phyloP scores from a whole-genome alignment of 768 basidiomycete genomes.

The Trametopsis cervina region DNA sequence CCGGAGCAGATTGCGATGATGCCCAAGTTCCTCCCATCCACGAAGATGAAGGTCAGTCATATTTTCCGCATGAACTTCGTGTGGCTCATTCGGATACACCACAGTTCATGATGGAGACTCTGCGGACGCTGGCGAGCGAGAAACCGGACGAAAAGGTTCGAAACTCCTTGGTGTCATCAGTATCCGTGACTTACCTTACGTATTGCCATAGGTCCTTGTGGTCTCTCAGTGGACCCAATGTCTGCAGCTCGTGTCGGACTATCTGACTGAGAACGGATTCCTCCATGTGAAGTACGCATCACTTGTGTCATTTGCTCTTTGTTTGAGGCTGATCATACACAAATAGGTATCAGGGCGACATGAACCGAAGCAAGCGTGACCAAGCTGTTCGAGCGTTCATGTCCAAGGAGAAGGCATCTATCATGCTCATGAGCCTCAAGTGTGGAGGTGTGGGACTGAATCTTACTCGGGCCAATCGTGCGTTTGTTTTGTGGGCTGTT shows the following conservation, averaged over 20 bases:
- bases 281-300: conserved; percentile 45
- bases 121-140: conserved; percentile 37
- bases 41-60: conserved; percentile 61
- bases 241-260: conserved; percentile 55
- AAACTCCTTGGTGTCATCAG: background rate
- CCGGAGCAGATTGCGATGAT: conserved; percentile 36
- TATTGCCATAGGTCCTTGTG: conserved; percentile 40
- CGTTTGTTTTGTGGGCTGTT: conserved; percentile 1
- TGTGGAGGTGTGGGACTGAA: conserved; percentile 56
- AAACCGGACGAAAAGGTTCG: conserved; percentile 56
- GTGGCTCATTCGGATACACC: too few relatives aligned
- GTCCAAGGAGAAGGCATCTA: conserved; percentile 45
- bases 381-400: conserved; percentile 53
- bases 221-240: conserved; percentile 69
- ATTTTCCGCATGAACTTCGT: too few relatives aligned
- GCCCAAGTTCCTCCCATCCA: conserved; percentile 57
- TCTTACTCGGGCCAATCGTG: conserved; percentile 53
- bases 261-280: conserved; percentile 46
- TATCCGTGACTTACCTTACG: conserved; percentile 2
- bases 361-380: conserved; percentile 47
- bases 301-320: conserved; percentile 1
- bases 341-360: conserved; percentile 51
- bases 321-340: background rate
- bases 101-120: conserved; percentile 53
- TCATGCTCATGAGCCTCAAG: conserved; percentile 60